phyloP scores from a whole-genome alignment of 2,329 filamentous ascomycete species.

The Hypomyces rosellus region DNA sequence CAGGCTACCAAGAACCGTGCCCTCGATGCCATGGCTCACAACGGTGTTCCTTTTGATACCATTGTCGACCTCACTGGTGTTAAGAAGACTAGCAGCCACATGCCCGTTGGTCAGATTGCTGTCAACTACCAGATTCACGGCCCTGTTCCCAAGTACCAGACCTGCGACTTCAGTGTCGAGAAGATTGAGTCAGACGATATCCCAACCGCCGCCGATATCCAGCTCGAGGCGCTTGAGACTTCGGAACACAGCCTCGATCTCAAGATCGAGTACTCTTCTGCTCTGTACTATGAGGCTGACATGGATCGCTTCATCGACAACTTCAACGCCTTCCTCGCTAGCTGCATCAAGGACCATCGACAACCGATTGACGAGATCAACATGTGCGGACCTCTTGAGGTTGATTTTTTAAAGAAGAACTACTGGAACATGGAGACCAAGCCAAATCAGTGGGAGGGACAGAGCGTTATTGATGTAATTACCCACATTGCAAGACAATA shows the following conservation, averaged over 20 bases:
- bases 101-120: constrained; percentile 19
- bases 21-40: constrained; percentile 18
- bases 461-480: constrained; percentile 17
- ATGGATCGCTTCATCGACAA: constrained; percentile 24
- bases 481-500: constrained; percentile 17
- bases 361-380: constrained; percentile 19
- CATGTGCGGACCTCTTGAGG: constrained; percentile 18
- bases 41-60: constrained; percentile 18
- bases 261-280: constrained; percentile 19
- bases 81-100: constrained; percentile 18
- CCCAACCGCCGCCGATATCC: constrained; percentile 19
- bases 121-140: constrained; percentile 23
- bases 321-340: constrained; percentile 20
- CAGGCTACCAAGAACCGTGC: constrained; percentile 17
- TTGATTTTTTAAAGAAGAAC: constrained; percentile 15
- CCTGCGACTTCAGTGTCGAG: constrained; percentile 19
- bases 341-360: constrained; percentile 20
- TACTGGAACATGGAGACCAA: constrained; percentile 17
- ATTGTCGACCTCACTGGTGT: constrained; percentile 19
- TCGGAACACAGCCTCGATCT: constrained; percentile 18
- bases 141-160: constrained; percentile 15
- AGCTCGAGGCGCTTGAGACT: constrained; percentile 20
- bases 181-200: constrained; percentile 18
- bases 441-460: constrained; percentile 16
- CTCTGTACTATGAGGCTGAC: constrained; percentile 16